A percentile compares a stretch with the other conserved stretches of the same genome.
Conservation (phyloP, 2,329 filamentous ascomycete genomes). For the Pseudocercospora crystallina region DNA sequence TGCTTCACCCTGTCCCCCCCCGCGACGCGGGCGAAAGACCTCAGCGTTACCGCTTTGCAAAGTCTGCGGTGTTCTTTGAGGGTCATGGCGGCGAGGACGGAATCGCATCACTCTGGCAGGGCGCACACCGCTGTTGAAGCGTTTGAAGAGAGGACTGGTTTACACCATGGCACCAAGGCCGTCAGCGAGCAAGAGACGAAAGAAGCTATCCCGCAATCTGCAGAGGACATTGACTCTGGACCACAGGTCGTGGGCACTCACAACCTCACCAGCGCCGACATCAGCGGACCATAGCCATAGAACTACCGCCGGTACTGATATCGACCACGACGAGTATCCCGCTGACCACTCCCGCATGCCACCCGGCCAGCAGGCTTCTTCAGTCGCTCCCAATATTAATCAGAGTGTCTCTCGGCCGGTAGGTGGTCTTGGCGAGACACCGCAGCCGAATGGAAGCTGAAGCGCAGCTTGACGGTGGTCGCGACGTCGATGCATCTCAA, state of each 20-base stretch:
- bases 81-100: slow-evolving; percentile 1
- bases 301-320: too few relatives aligned
- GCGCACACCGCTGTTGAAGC: slow-evolving; percentile 11
- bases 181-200: slow-evolving; percentile 12
- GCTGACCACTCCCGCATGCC: too few relatives aligned
- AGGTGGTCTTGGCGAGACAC: too few relatives aligned
- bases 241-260: slow-evolving; percentile 46
- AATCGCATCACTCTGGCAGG: slow-evolving; percentile 3
- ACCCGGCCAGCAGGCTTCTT: too few relatives aligned
- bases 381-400: too few relatives aligned
- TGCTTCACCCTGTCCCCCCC: slow-evolving; percentile 24
- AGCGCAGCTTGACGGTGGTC: slow-evolving; percentile 15
- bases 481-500: slow-evolving; percentile 10
- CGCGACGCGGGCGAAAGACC: slow-evolving; percentile 31
- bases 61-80: slow-evolving; percentile 40
- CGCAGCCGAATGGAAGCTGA: slow-evolving; percentile 16
- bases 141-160: slow-evolving; percentile 10
- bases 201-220: slow-evolving; percentile 15
- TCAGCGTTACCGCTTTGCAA: slow-evolving; percentile 46
- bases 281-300: too few relatives aligned
- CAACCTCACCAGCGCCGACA: too few relatives aligned
- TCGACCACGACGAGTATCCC: too few relatives aligned
- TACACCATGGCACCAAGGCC: slow-evolving; percentile 11
- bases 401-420: too few relatives aligned
- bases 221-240: slow-evolving; percentile 42